Evolutionary conservation across 495 filamentous ascomycete genomes (phyloP).

Genomic region (Annulohypoxylon moriforme): DNA sequence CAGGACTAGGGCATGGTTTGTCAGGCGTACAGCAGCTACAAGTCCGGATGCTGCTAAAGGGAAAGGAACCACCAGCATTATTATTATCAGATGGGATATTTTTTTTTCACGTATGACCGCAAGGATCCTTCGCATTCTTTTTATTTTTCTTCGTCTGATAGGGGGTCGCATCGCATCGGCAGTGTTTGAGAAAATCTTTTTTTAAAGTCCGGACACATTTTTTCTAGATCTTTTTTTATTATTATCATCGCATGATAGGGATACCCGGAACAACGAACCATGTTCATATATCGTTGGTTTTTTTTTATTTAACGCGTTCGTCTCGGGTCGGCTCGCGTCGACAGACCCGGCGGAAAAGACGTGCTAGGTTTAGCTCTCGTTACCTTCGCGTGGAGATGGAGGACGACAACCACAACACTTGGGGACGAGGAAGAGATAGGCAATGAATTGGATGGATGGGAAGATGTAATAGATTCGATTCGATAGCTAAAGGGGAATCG

Average conservation of each 20-base stretch:
- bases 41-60: slow-evolving; percentile 18
- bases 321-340: slow-evolving; percentile 12
- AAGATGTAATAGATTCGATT: slow-evolving; percentile 14
- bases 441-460: neutral
- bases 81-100: slow-evolving; percentile 39
- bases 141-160: slow-evolving; percentile 3
- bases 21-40: slow-evolving; percentile 33
- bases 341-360: neutral
- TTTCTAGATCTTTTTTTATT: neutral
- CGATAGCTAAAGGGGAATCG: neutral
- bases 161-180: slow-evolving; percentile 18
- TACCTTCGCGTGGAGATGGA: neutral
- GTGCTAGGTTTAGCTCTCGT: neutral
- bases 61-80: slow-evolving; percentile 22
- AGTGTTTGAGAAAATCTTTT: slow-evolving; percentile 18
- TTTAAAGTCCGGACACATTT: slow-evolving; percentile 7
- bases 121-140: slow-evolving; percentile 10
- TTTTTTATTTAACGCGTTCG: neutral
- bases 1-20: slow-evolving; percentile 13
- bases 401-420: neutral
- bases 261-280: slow-evolving; percentile 38
- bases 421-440: neutral
- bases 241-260: slow-evolving; percentile 32
- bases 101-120: slow-evolving; percentile 23
- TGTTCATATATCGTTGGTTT: slow-evolving; percentile 23